These are phyloP conservation scores for Acidomyces sp. DNA, from an alignment of 495 filamentous ascomycete species.

Conservation along the genomic window DNA sequence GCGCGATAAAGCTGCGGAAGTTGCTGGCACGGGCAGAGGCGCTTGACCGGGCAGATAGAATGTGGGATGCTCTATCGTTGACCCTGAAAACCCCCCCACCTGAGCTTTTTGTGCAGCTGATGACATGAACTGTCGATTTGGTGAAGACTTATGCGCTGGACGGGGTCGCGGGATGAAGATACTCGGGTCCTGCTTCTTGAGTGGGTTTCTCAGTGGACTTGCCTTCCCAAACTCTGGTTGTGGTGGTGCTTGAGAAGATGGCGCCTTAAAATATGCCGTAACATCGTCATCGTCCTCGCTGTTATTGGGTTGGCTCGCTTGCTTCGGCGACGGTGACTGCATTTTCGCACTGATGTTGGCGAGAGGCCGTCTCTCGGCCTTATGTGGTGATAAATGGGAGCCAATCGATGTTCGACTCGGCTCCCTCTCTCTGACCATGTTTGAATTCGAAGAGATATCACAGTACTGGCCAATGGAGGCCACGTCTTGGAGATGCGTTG, in stretches of 20 bases:
- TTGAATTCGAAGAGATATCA: not conserved
- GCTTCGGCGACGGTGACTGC: slow-evolving; percentile 16
- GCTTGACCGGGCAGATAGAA: slow-evolving; percentile 8
- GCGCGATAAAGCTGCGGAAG: not conserved
- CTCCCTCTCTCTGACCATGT: slow-evolving; percentile 21
- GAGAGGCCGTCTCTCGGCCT: slow-evolving; percentile 10
- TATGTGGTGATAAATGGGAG: slow-evolving; percentile 9
- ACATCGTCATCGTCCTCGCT: slow-evolving; percentile 13
- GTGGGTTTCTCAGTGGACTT: slow-evolving; percentile 34
- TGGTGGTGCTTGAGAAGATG: slow-evolving; percentile 6
- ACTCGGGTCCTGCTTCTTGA: slow-evolving; percentile 22
- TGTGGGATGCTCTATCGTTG: slow-evolving; percentile 1
- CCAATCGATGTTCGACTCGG: slow-evolving; percentile 9
- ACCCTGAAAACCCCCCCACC: not conserved
- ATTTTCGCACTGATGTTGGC: slow-evolving; percentile 26
- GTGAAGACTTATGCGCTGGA: slow-evolving; percentile 10
- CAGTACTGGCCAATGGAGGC: not conserved
- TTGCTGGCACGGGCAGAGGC: not conserved
- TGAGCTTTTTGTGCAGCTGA: slow-evolving; percentile 7
- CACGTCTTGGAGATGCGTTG: not conserved
- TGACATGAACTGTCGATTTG: slow-evolving; percentile 13
- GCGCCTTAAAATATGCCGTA: too few relatives aligned
- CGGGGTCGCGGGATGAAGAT: slow-evolving; percentile 16
- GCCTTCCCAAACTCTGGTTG: slow-evolving; percentile 49
- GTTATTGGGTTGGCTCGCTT: slow-evolving; percentile 13